Percentiles rank a stretch among this genome's conserved stretches.
phyloP scores from a whole-genome alignment of 306 rosid species.

The Rosa rugosa region DNA sequence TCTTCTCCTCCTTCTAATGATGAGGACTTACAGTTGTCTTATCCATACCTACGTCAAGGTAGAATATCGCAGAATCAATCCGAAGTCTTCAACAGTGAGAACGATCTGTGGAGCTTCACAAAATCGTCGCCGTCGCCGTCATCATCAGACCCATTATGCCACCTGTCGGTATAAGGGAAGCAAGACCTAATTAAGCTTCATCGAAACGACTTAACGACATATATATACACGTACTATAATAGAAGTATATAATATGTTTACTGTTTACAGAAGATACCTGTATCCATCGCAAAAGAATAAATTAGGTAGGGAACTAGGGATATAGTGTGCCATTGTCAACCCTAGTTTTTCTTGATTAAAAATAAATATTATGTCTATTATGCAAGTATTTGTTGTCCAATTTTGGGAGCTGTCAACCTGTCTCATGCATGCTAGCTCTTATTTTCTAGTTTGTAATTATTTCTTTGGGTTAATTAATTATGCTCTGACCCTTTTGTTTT shows the following conservation, averaged over 20 bases:
- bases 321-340: slow-evolving; percentile 25
- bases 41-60: slow-evolving; percentile 30
- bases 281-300: background rate
- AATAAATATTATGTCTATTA: slow-evolving; percentile 1
- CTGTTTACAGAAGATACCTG: background rate
- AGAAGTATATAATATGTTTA: slow-evolving; percentile 12
- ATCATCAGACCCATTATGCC: slow-evolving; percentile 55
- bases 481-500: slow-evolving; percentile 21
- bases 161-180: slow-evolving; percentile 50
- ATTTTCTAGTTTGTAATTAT: slow-evolving; percentile 24
- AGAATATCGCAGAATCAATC: slow-evolving; percentile 23
- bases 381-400: slow-evolving; percentile 16
- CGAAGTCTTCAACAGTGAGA: slow-evolving; percentile 29
- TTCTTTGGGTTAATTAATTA: slow-evolving; percentile 9
- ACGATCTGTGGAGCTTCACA: slow-evolving; percentile 47
- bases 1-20: slow-evolving; percentile 19
- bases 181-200: slow-evolving; percentile 15
- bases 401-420: slow-evolving; percentile 25
- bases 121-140: slow-evolving; percentile 37
- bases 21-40: slow-evolving; percentile 33
- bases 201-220: background rate
- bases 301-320: background rate
- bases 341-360: slow-evolving; percentile 1
- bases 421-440: slow-evolving; percentile 8
- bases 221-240: background rate